Evolutionary conservation across 495 filamentous ascomycete genomes (phyloP), one percentile per base, ranked within the genome.

Genomic region (Trichoderma reesei): DNA sequence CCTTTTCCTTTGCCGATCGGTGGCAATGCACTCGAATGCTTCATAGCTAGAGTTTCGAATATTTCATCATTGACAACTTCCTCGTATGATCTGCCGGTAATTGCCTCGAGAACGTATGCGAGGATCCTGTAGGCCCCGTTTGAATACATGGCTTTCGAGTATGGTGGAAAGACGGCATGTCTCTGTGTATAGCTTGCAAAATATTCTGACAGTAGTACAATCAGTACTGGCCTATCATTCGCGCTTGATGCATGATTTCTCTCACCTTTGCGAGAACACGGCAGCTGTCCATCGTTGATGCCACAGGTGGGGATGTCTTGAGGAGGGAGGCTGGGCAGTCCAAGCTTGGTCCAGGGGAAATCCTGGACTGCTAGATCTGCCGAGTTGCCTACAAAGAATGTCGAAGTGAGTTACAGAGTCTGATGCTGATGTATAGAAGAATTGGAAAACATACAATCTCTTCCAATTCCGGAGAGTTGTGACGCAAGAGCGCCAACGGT

Each of bases 41-140:
- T 78, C 67, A 86, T 73, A 1, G 69, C 69, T 0, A 83, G 67
- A 6, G 75, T 75, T 5, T 68, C 61, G 36, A 78, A 71, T 41
- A 85, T 70, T 6, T 66, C 64, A 16, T 70, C 61, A 59, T 70
- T 54, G 2, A 76, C 69, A 42, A 71, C 72, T 0, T 67, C 61
- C 20, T 66, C 66, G 48, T 73, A 76, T 42, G 68, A 68, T 38
- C 66, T 70, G 7, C 72, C 71, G 5, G 74, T 74, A 20, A 73
- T 75, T 0, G 67, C 64, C 60, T 78, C 76, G 0, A 79, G 61
- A 1, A 72, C 78, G 36, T 74, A 72, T 9, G 68, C 69, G 16
- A 80, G 68, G 34, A 79, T 73, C 42, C 70, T 65, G 42, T 73
- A 76, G 3, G 70, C 77, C 5, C 71, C 68, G 60, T 79, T 79